These are phyloP conservation scores for Limonium bicolor DNA, from an alignment of 148 eudicot species.

Conservation along the genomic window DNA sequence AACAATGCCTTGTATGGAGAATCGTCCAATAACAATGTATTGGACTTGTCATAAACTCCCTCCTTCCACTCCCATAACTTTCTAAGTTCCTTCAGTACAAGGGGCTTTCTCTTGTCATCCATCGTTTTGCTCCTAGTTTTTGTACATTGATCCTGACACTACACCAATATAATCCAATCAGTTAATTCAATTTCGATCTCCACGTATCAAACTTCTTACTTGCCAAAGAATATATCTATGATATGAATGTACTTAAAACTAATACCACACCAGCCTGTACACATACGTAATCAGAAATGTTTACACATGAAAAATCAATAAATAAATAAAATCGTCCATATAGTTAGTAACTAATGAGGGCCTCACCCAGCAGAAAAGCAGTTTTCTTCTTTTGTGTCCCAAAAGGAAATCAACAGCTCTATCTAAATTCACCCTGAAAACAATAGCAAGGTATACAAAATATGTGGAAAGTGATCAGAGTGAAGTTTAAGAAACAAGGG, in stretches of 20 bases:
- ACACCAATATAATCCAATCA: too few species aligned
- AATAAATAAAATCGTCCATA: too few species aligned
- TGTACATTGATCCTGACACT: too few species aligned
- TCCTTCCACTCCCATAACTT: slow-evolving; percentile 80
- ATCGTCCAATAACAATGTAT: slow-evolving; percentile 87
- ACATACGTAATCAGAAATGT: too few species aligned
- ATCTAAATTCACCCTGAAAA: slow-evolving; percentile 55
- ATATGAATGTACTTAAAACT: too few species aligned
- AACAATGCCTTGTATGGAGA: slow-evolving; percentile 95
- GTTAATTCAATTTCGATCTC: too few species aligned
- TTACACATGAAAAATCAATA: too few species aligned
- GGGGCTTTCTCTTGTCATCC: slow-evolving; percentile 64
- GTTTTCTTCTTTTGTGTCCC: slow-evolving; percentile 48
- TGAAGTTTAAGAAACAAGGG: not conserved
- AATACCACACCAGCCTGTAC: too few species aligned
- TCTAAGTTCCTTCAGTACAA: slow-evolving; percentile 70
- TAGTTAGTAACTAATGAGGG: too few species aligned
- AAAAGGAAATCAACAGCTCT: slow-evolving; percentile 59
- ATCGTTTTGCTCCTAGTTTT: slow-evolving; percentile 52
- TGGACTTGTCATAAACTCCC: slow-evolving; percentile 57
- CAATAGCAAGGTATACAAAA: slow-evolving; percentile 2
- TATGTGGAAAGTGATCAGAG: slow-evolving; percentile 3
- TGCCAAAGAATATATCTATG: too few species aligned
- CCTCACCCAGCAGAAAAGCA: slow-evolving; percentile 90
- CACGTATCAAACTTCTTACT: too few species aligned